Percentiles rank a stretch among this genome's conserved stretches.
Evolutionary conservation across 805 yeast genomes (phyloP).

Genomic region (Citeromyces matritensis): DNA sequence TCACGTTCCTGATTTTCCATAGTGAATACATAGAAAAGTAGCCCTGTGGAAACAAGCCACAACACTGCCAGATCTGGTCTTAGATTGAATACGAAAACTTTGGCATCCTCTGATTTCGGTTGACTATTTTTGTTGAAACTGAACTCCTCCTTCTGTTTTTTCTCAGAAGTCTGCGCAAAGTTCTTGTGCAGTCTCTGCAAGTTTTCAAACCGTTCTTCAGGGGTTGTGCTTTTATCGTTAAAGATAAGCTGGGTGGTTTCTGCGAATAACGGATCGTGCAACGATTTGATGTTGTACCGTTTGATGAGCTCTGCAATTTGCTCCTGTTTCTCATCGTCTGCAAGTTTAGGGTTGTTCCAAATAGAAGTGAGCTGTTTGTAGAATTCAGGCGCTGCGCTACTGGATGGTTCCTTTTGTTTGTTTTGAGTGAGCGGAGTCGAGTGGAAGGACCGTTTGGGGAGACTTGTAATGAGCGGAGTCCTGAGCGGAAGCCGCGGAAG

Average conservation of each 20-base stretch:
- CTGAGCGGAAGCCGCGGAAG: too few relatives aligned
- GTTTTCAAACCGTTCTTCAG: slow-evolving; percentile 1
- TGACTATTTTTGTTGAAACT: not conserved
- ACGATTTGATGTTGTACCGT: slow-evolving; percentile 1
- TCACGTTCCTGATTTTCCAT: slow-evolving; percentile 12
- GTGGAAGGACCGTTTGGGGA: not conserved
- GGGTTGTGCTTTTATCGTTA: not conserved
- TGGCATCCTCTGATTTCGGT: not conserved
- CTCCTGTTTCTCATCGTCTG: slow-evolving; percentile 1
- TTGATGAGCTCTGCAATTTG: not conserved
- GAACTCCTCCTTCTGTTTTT: not conserved
- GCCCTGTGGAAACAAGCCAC: slow-evolving; percentile 3
- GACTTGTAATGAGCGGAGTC: too few relatives aligned
- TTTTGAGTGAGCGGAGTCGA: not conserved
- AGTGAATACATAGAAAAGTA: slow-evolving; percentile 2
- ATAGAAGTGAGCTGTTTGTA: slow-evolving; percentile 1
- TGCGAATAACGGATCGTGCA: slow-evolving; percentile 1
- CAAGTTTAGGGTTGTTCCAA: slow-evolving; percentile 1
- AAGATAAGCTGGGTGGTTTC: not conserved
- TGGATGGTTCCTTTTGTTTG: slow-evolving; percentile 1
- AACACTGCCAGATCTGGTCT: slow-evolving; percentile 2
- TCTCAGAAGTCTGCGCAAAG: not conserved
- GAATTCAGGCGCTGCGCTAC: too few relatives aligned
- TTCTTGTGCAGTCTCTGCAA: slow-evolving; percentile 2
- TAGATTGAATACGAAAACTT: not conserved